Conservation (phyloP, 345 rosid genomes). For the Sisymbrium altissimum region DNA sequence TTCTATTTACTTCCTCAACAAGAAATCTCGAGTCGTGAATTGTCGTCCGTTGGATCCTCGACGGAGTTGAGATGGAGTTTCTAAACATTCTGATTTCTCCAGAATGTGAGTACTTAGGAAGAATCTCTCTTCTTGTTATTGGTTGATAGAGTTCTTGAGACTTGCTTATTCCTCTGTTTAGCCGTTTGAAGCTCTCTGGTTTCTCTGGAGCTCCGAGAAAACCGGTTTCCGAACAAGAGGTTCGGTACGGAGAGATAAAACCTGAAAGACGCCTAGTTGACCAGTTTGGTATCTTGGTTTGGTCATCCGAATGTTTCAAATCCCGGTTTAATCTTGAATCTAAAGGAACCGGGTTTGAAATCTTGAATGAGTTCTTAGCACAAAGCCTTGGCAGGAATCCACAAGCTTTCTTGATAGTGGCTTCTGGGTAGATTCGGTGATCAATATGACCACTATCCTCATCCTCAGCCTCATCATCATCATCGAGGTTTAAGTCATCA, state of each 20-base stretch:
- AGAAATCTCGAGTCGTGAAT: constrained; percentile 18
- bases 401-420: constrained; percentile 51
- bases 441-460: constrained; percentile 30
- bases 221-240: constrained; percentile 49
- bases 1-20: constrained; percentile 27
- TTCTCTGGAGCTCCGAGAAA: constrained; percentile 48
- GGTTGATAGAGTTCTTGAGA: constrained; percentile 54
- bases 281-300: constrained; percentile 30
- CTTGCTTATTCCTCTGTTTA: constrained; percentile 43
- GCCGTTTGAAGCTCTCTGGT: constrained; percentile 42
- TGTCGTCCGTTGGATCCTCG: constrained; percentile 33
- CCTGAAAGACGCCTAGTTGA: constrained; percentile 43
- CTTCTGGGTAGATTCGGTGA: constrained; percentile 8
- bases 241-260: constrained; percentile 52
- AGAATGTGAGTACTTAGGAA: constrained; percentile 38
- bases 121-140: constrained; percentile 43
- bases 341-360: constrained; percentile 47
- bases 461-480: constrained; percentile 37
- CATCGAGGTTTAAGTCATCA: constrained; percentile 32
- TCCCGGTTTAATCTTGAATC: constrained; percentile 32
- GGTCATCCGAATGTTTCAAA: constrained; percentile 12
- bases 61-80: constrained; percentile 27
- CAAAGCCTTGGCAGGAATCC: constrained; percentile 75
- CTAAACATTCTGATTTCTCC: constrained; percentile 27
- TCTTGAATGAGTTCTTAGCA: constrained; percentile 57